Percentiles rank a stretch among this genome's conserved stretches.
phyloP scores from a whole-genome alignment of 73 alveolate genomes.

The Paramecium sexaurelia region DNA sequence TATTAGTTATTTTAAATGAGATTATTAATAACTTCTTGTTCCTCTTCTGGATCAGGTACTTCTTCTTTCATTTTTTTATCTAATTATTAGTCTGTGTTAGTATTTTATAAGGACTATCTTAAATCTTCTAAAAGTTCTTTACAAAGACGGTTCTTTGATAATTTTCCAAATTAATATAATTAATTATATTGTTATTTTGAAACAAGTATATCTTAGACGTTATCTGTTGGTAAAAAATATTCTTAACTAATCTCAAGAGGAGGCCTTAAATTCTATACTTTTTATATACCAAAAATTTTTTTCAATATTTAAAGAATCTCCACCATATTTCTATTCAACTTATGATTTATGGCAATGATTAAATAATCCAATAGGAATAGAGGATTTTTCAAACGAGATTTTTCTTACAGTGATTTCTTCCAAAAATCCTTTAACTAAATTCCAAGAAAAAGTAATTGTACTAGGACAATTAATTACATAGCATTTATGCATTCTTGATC shows the following conservation, averaged over 20 bases:
- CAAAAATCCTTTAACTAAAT: slow-evolving; percentile 65
- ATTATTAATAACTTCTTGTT: neutral
- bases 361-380: neutral
- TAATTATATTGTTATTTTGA: neutral
- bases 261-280: neutral
- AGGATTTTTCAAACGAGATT: slow-evolving; percentile 19
- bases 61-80: neutral
- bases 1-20: neutral
- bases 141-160: neutral
- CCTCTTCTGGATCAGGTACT: slow-evolving; percentile 33
- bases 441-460: slow-evolving; percentile 65
- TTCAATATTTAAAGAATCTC: neutral
- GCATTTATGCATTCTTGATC: slow-evolving; percentile 71
- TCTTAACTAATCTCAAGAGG: neutral
- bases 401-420: slow-evolving; percentile 67
- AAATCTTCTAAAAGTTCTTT: neutral
- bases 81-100: neutral
- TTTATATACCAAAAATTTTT: neutral
- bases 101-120: neutral
- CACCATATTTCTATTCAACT: slow-evolving; percentile 28
- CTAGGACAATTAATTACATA: slow-evolving; percentile 70
- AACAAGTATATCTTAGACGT: neutral
- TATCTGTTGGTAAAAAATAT: neutral
- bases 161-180: neutral
- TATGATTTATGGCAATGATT: slow-evolving; percentile 5